Evolutionary conservation across 139 green algal genomes (phyloP).

Genomic region (Auxenochlorella pyrenoidosa): DNA sequence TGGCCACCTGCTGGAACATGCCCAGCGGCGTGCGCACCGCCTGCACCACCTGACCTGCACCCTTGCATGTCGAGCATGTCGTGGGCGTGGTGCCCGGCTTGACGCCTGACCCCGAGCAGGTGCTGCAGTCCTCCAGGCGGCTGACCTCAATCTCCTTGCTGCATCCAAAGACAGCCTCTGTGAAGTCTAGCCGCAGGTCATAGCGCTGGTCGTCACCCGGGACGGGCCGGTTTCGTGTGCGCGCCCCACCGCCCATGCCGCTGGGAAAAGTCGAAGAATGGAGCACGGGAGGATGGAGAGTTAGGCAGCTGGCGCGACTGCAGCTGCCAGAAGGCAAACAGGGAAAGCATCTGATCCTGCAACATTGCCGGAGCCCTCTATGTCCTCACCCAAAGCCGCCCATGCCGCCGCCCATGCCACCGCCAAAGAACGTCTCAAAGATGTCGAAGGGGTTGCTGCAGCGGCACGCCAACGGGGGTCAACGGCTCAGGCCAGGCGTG

Average conservation of each 20-base stretch:
- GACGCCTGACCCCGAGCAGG: constrained; percentile 80
- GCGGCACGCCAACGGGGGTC: too few relatives aligned
- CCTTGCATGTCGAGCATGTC: constrained; percentile 89
- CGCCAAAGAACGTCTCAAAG: constrained; percentile 98
- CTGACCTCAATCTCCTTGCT: constrained; percentile 91
- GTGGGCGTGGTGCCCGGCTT: constrained; percentile 88
- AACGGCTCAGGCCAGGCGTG: too few relatives aligned
- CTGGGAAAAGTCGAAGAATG: neutral
- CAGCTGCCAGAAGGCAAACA: too few relatives aligned
- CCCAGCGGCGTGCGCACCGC: constrained; percentile 93
- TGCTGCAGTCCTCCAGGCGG: constrained; percentile 80
- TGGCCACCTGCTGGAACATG: constrained; percentile 89
- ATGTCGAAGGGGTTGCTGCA: constrained; percentile 96
- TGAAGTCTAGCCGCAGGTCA: constrained; percentile 89
- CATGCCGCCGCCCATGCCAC: constrained; percentile 67
- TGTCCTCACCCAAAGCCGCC: constrained; percentile 52
- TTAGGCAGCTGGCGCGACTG: too few relatives aligned
- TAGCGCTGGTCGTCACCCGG: constrained; percentile 88
- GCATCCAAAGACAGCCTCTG: constrained; percentile 94
- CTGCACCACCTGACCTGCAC: constrained; percentile 91
- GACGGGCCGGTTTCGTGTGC: constrained; percentile 52
- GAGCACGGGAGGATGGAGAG: neutral
- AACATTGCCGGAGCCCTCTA: neutral
- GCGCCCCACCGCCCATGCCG: constrained; percentile 59
- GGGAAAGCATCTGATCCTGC: neutral